phyloP scores from a whole-genome alignment of 2,329 filamentous ascomycete species.

The Apiospora hydei region DNA sequence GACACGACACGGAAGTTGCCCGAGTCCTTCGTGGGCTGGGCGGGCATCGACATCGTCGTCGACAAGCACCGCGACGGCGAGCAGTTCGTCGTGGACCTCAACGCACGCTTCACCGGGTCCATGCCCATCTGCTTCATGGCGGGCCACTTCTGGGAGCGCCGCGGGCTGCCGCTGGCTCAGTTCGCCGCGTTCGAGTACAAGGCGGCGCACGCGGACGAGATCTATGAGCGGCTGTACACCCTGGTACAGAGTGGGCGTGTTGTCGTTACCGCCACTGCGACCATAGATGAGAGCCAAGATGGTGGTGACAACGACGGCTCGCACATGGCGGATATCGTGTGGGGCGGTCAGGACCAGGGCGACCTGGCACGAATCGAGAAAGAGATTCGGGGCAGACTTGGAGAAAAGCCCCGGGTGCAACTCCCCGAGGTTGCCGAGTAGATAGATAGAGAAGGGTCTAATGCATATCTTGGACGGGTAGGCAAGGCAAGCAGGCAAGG shows the following conservation, averaged over 20 bases:
- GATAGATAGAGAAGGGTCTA: background rate
- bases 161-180: slow-evolving; percentile 32
- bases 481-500: background rate
- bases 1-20: slow-evolving; percentile 33
- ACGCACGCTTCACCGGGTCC: slow-evolving; percentile 36
- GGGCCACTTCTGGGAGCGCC: slow-evolving; percentile 33
- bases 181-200: slow-evolving; percentile 34
- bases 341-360: slow-evolving; percentile 31
- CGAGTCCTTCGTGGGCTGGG: slow-evolving; percentile 34
- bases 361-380: slow-evolving; percentile 29
- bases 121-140: slow-evolving; percentile 38
- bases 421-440: slow-evolving; percentile 12
- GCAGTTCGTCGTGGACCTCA: slow-evolving; percentile 37
- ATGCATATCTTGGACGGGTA: background rate
- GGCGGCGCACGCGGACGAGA: slow-evolving; percentile 29
- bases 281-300: slow-evolving; percentile 24
- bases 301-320: slow-evolving; percentile 21
- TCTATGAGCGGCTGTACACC: slow-evolving; percentile 30
- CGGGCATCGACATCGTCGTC: slow-evolving; percentile 35
- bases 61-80: slow-evolving; percentile 26
- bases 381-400: slow-evolving; percentile 25
- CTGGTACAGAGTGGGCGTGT: slow-evolving; percentile 30
- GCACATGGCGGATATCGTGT: slow-evolving; percentile 36
- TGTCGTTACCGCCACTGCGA: slow-evolving; percentile 34
- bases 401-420: background rate